A percentile compares a stretch with the other conserved stretches of the same genome.
These are phyloP conservation scores for Tetrahymena borealis DNA, from an alignment of 73 alveolate species.

Conservation along the genomic window DNA sequence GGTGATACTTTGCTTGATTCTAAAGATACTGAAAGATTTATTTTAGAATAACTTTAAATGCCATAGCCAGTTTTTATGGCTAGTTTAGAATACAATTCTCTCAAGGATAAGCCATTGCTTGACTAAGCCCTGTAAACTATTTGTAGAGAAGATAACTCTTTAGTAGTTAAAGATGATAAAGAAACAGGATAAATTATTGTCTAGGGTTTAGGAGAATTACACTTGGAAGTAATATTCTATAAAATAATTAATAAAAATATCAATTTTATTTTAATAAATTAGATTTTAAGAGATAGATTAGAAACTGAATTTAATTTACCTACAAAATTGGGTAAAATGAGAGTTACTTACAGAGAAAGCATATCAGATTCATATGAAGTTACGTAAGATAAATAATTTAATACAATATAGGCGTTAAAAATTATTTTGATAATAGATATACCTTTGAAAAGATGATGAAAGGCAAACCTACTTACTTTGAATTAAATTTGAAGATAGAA, in stretches of 20 bases:
- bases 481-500: neutral
- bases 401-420: neutral
- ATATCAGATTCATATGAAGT: conserved; percentile 10
- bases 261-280: neutral
- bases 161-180: conserved; percentile 49
- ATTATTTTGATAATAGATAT: neutral
- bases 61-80: conserved; percentile 91
- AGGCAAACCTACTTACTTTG: conserved; percentile 30
- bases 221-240: conserved; percentile 50
- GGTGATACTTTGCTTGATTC: conserved; percentile 67
- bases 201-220: conserved; percentile 83
- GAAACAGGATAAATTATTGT: conserved; percentile 61
- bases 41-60: conserved; percentile 55
- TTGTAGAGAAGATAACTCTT: conserved; percentile 71
- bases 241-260: neutral
- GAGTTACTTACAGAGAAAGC: conserved; percentile 74
- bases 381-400: neutral
- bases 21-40: conserved; percentile 48
- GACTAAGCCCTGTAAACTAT: conserved; percentile 51
- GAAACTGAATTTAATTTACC: conserved; percentile 61
- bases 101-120: conserved; percentile 47
- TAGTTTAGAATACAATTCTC: conserved; percentile 59
- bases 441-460: conserved; percentile 18
- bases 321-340: conserved; percentile 66
- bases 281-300: conserved; percentile 63